Evolutionary conservation across 192 early-diverging fungal genomes (phyloP), one percentile per base, ranked within the genome.

Genomic region (Rhizoclosmatium globosum): DNA sequence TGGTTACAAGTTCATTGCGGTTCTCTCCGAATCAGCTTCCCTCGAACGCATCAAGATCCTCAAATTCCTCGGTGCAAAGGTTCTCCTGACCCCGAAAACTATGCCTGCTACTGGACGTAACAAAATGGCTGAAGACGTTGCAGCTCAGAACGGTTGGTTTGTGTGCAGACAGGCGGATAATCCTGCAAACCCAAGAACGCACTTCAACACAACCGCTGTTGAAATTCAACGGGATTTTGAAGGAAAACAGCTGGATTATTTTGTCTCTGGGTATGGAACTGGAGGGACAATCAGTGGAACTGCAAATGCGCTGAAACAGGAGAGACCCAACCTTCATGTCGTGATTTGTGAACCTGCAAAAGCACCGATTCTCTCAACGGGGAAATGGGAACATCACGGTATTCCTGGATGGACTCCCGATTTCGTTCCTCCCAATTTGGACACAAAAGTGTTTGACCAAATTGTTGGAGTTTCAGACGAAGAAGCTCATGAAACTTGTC

Each of bases 211-310:
- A 21, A 84, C 83, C 53, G 83, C 64, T 11, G 50, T 79, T 23
- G 83, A 84, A 59, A 84, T 84, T 72, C 71, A 81, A 70, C 59
- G 41, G 9, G 83, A 83, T 61, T 84, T 84, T 57, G 83, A 64
- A 17, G 83, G 82, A 31, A 64, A 71, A 31, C 41, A 53, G n/a
- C 39, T 84, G n/a, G 82, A 84, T 64, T 84, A 84, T 57, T 76
- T 84, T 85, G 83, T 84, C 3, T 47, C 71, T 59, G 83, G 83
- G n/a, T 83, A 71, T 58, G 83, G 83, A 19, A 84, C 83, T 68
- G 74, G 74, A 23, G 74, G 74, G 17, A 82, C 81, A 21, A 41
- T 82, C 7, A 82, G 80, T 66, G 81, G 81, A 0, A 78, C 80
- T 11, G 53, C 62, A 0, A 59, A 23, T 1, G 74, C 71, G 59